These are phyloP conservation scores for Stemphylium lycopersici DNA, from an alignment of 2,329 filamentous ascomycete genomes.

Conservation along the genomic window DNA sequence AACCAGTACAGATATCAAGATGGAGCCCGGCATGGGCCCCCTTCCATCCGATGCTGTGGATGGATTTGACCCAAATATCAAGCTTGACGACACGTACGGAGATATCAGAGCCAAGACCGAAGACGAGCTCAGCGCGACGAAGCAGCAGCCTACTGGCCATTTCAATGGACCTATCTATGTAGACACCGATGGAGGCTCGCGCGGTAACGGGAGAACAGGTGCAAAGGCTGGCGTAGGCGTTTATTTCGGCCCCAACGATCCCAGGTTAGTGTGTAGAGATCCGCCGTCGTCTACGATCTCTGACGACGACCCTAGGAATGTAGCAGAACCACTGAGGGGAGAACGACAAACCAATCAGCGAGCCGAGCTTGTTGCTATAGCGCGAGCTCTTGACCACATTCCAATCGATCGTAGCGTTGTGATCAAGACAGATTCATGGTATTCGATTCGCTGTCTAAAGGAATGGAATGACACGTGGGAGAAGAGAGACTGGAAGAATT, in stretches of 20 bases:
- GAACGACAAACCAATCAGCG: conserved; percentile 89
- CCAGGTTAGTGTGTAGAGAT: conserved; percentile 52
- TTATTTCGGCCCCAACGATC: conserved; percentile 66
- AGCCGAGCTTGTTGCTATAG: conserved; percentile 89
- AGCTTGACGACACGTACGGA: conserved; percentile 61
- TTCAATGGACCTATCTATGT: conserved; percentile 61
- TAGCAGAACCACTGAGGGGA: conserved; percentile 78
- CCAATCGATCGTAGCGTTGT: conserved; percentile 70
- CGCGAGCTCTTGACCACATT: conserved; percentile 79
- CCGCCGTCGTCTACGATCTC: neutral
- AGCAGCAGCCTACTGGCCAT: conserved; percentile 52
- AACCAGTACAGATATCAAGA: conserved; percentile 21
- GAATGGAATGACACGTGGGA: conserved; percentile 83
- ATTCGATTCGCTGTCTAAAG: conserved; percentile 87
- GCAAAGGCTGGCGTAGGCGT: conserved; percentile 68
- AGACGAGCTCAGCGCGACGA: conserved; percentile 55
- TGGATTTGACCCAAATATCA: conserved; percentile 65
- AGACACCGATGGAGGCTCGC: conserved; percentile 68
- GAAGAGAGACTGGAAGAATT: conserved; percentile 77
- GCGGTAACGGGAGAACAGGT: conserved; percentile 62
- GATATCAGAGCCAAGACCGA: conserved; percentile 62
- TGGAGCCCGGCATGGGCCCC: conserved; percentile 61
- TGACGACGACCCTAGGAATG: conserved; percentile 57
- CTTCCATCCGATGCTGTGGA: conserved; percentile 63
- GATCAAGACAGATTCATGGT: conserved; percentile 88